These are phyloP conservation scores for Exsudoporus frostii DNA, from an alignment of 768 basidiomycete species.

Conservation along the genomic window DNA sequence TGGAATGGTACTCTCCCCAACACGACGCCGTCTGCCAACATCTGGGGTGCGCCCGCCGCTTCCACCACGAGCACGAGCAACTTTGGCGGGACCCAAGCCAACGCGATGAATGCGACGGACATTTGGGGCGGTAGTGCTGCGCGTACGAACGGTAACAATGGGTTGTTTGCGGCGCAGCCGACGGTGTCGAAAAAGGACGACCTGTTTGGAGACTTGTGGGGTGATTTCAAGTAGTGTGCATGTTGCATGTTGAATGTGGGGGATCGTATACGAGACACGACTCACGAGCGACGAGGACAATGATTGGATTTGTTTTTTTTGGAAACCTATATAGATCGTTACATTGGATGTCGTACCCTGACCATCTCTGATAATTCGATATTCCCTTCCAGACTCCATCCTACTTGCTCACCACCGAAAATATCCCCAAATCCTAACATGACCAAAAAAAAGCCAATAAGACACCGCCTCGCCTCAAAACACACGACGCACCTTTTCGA, in stretches of 20 bases:
- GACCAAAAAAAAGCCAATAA: no score
- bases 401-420: not conserved
- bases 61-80: slow-evolving; percentile 1
- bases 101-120: slow-evolving; percentile 41
- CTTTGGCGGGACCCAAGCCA: slow-evolving; percentile 17
- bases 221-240: slow-evolving; percentile 60
- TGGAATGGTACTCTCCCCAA: slow-evolving; percentile 44
- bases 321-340: no score
- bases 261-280: no score
- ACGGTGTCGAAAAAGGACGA: slow-evolving; percentile 63
- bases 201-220: slow-evolving; percentile 81
- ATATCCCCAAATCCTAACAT: not conserved
- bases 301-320: no score
- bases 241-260: no score
- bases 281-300: no score
- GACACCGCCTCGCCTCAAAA: no score
- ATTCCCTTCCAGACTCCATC: no score
- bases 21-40: slow-evolving; percentile 24
- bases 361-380: no score
- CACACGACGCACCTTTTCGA: slow-evolving; percentile 58
- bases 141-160: slow-evolving; percentile 32
- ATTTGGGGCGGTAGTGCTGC: slow-evolving; percentile 51
- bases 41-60: slow-evolving; percentile 33
- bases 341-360: no score
- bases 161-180: slow-evolving; percentile 30